Conservation (phyloP, 192 early-diverging fungal genomes). For the Rhizophagus clarus region DNA sequence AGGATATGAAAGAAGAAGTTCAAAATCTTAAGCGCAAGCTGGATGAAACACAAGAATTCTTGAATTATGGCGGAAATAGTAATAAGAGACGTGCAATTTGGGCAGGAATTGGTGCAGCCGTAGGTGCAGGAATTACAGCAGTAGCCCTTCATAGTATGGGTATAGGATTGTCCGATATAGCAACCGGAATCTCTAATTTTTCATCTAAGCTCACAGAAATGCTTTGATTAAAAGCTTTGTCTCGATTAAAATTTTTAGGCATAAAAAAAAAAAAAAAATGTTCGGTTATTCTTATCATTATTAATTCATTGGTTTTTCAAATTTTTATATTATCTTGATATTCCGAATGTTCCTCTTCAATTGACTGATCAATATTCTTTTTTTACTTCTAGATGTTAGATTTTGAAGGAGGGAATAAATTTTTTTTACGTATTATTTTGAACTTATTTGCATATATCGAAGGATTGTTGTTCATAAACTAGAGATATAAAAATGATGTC, state of each 20-base stretch:
- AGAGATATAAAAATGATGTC: background rate
- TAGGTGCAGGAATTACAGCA: slow-evolving; percentile 25
- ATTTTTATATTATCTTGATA: no score
- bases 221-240: no score
- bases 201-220: no score
- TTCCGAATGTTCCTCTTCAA: no score
- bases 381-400: background rate
- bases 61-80: slow-evolving; percentile 4
- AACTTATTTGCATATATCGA: background rate
- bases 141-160: slow-evolving; percentile 11
- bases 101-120: slow-evolving; percentile 21
- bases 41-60: slow-evolving; percentile 14
- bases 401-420: background rate
- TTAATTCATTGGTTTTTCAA: no score
- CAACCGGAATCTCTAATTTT: background rate
- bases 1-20: slow-evolving; percentile 27
- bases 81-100: slow-evolving; percentile 23
- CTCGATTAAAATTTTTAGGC: background rate
- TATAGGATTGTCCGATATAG: slow-evolving; percentile 14
- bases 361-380: background rate
- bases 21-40: slow-evolving; percentile 26
- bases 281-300: no score
- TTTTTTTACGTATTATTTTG: no score
- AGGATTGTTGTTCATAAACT: background rate
- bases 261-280: background rate